Percentiles rank a stretch among this genome's conserved stretches.
phyloP scores from a whole-genome alignment of 495 filamentous ascomycete species.

The Hyphodiscus hymeniophilus region DNA sequence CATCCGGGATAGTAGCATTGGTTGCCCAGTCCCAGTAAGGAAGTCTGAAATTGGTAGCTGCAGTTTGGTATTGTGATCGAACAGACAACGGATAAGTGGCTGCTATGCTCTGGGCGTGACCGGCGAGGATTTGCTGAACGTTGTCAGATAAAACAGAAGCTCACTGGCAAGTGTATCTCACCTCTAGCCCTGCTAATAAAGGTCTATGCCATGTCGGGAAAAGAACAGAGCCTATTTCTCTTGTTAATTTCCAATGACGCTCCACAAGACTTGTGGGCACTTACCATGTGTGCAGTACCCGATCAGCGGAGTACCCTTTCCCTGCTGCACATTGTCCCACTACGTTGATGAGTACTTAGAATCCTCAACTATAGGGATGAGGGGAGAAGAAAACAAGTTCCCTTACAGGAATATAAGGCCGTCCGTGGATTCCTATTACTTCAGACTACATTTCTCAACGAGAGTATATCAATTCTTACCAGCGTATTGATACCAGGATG shows the following conservation, averaged over 20 bases:
- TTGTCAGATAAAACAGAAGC: not conserved
- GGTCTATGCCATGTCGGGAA: constrained; percentile 43
- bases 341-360: constrained; percentile 7
- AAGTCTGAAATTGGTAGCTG: constrained; percentile 39
- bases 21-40: constrained; percentile 53
- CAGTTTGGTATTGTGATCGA: constrained; percentile 21
- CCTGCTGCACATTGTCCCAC: constrained; percentile 37
- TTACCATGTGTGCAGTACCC: constrained; percentile 42
- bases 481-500: constrained; percentile 39
- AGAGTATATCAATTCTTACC: constrained; percentile 29
- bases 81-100: constrained; percentile 37
- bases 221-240: constrained; percentile 22
- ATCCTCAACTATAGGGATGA: no score
- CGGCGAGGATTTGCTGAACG: constrained; percentile 22
- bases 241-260: no score
- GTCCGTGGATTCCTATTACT: constrained; percentile 40
- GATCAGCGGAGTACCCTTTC: constrained; percentile 10
- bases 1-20: constrained; percentile 28
- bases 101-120: constrained; percentile 38
- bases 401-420: constrained; percentile 26
- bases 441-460: constrained; percentile 11
- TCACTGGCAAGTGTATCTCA: constrained; percentile 8
- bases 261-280: no score
- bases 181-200: constrained; percentile 39
- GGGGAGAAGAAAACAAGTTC: no score